Percentiles rank a stretch among this genome's conserved stretches.
Conservation (phyloP, 2,329 filamentous ascomycete species). For the Aspergillus oerlinghausenensis region DNA sequence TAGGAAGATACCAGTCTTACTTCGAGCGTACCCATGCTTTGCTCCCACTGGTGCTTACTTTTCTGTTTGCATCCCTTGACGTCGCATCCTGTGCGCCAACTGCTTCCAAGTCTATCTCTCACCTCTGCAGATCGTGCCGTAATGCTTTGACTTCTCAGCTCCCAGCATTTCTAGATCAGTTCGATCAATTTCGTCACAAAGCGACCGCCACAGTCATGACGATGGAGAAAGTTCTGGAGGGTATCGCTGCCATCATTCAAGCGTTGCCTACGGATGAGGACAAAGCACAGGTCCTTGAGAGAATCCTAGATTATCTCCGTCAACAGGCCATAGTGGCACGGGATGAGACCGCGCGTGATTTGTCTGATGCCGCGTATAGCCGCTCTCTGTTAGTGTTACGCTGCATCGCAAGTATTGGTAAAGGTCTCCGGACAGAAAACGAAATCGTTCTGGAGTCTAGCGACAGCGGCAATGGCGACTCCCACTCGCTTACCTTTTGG, state of each 20-base stretch:
- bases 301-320: constrained; percentile 35
- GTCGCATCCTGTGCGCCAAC: constrained; percentile 37
- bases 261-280: constrained; percentile 35
- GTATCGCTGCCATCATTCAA: constrained; percentile 43
- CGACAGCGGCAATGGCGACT: constrained; percentile 16
- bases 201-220: constrained; percentile 33
- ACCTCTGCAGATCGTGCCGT: constrained; percentile 42
- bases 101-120: constrained; percentile 41
- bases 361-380: constrained; percentile 30
- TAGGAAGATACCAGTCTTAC: constrained; percentile 42
- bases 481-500: constrained; percentile 36
- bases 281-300: constrained; percentile 36
- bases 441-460: constrained; percentile 35
- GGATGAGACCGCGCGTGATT: constrained; percentile 26
- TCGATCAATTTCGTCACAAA: constrained; percentile 36
- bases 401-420: constrained; percentile 40
- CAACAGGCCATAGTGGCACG: constrained; percentile 30
- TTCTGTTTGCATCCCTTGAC: constrained; percentile 42
- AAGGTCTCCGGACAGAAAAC: constrained; percentile 34
- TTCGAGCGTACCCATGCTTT: constrained; percentile 40
- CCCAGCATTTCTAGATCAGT: constrained; percentile 40
- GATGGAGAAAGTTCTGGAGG: constrained; percentile 41
- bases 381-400: constrained; percentile 34
- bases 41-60: constrained; percentile 39
- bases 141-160: constrained; percentile 38